phyloP scores from a whole-genome alignment of 139 green algal genomes.

The Chlorokybus atmophyticus region DNA sequence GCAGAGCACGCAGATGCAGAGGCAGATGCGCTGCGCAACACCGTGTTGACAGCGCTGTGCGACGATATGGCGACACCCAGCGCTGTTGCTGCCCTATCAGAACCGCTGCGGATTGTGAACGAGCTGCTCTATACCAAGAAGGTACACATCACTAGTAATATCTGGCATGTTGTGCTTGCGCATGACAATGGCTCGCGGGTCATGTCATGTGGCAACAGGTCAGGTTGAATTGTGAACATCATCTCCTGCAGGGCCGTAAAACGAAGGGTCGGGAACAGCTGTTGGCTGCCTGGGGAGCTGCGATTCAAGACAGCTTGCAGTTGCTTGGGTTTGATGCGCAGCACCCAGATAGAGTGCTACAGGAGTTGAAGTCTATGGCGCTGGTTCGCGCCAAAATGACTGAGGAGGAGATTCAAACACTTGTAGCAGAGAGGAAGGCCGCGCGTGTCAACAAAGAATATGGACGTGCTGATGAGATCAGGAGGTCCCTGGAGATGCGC shows the following conservation, averaged over 20 bases:
- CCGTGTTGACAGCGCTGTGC: conserved; percentile 33
- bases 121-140: conserved; percentile 65
- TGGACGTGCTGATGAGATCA: too few relatives aligned
- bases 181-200: neutral
- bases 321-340: neutral
- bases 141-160: conserved; percentile 7
- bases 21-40: neutral
- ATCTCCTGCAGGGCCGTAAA: conserved; percentile 35
- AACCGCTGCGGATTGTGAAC: conserved; percentile 65
- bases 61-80: conserved; percentile 85
- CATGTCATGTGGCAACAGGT: too few relatives aligned
- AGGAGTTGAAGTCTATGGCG: too few relatives aligned
- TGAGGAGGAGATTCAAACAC: too few relatives aligned
- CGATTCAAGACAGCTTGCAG: neutral
- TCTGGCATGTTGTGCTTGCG: neutral
- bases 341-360: neutral
- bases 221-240: neutral
- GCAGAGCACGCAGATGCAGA: neutral
- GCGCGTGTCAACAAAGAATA: too few relatives aligned
- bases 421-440: too few relatives aligned
- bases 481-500: too few relatives aligned
- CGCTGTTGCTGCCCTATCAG: conserved; percentile 52
- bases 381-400: too few relatives aligned
- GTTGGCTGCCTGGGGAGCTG: neutral
- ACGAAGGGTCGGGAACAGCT: conserved; percentile 18